phyloP scores from a whole-genome alignment of 2,329 filamentous ascomycete species.

The Phyllosticta citriasiana region DNA sequence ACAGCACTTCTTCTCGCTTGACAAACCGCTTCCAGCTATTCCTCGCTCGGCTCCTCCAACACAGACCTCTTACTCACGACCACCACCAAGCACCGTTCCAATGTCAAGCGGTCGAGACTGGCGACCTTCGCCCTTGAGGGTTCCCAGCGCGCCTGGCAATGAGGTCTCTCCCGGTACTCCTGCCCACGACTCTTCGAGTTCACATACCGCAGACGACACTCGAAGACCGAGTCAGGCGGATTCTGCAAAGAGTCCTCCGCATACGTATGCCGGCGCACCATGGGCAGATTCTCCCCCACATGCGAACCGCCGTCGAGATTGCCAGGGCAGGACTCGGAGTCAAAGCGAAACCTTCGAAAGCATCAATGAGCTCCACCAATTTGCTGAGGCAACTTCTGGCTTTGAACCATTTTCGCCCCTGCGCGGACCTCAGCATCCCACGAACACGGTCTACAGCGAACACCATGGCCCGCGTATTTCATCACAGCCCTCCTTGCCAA shows the following conservation, averaged over 20 bases:
- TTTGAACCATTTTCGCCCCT: constrained; percentile 25
- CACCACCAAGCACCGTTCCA: neutral
- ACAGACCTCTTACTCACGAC: neutral
- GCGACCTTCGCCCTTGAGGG: constrained; percentile 3
- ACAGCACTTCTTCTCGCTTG: neutral
- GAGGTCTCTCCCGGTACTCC: neutral
- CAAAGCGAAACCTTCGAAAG: constrained; percentile 23
- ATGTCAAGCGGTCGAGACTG: neutral
- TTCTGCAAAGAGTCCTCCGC: neutral
- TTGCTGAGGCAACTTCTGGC: constrained; percentile 28
- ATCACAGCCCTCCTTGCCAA: neutral
- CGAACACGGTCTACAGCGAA: constrained; percentile 15
- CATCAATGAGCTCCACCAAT: constrained; percentile 27
- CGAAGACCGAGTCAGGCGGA: neutral
- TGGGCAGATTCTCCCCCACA: constrained; percentile 1
- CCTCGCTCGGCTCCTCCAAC: constrained; percentile 3
- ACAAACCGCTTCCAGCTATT: neutral
- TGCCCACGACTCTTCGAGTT: neutral
- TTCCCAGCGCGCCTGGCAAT: neutral
- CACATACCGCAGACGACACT: neutral
- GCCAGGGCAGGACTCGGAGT: neutral
- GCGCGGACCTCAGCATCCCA: constrained; percentile 15
- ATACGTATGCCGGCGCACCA: constrained; percentile 3
- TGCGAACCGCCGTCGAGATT: neutral
- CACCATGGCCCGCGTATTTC: constrained; percentile 10